Evolutionary conservation across 495 filamentous ascomycete genomes (phyloP).

Genomic region (Neurospora pannonica): DNA sequence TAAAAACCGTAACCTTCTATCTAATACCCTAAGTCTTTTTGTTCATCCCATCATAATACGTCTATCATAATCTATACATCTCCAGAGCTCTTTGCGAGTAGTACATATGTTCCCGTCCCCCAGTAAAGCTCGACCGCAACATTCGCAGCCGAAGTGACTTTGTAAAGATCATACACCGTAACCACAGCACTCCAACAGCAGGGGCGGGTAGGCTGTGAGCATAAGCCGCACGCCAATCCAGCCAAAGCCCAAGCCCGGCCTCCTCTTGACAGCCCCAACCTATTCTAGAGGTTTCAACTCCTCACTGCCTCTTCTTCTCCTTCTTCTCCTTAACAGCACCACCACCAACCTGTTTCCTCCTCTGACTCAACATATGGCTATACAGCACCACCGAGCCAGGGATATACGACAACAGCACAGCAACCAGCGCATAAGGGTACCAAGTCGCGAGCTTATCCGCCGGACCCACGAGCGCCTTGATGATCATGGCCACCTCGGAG

Average conservation of each 20-base stretch:
- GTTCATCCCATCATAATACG: not conserved
- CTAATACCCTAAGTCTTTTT: not conserved
- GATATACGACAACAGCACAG: slow-evolving; percentile 62
- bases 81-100: not conserved
- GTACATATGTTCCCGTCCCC: not conserved
- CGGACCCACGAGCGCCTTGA: slow-evolving; percentile 52
- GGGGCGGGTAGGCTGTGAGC: not conserved
- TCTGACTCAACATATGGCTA: slow-evolving; percentile 87
- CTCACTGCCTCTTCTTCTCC: slow-evolving; percentile 23
- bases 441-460: slow-evolving; percentile 37
- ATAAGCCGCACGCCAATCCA: not conserved
- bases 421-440: slow-evolving; percentile 50
- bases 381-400: slow-evolving; percentile 89
- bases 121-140: not conserved
- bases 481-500: slow-evolving; percentile 75
- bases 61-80: not conserved
- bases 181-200: not conserved
- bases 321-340: slow-evolving; percentile 11
- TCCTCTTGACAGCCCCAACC: not conserved
- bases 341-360: slow-evolving; percentile 59
- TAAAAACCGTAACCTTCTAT: not conserved
- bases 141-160: not conserved
- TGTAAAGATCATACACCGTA: not conserved
- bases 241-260: not conserved
- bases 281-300: not conserved